Evolutionary conservation across 768 basidiomycete genomes (phyloP), one percentile per base, ranked within the genome.

Genomic region (Lactarius hatsudake): DNA sequence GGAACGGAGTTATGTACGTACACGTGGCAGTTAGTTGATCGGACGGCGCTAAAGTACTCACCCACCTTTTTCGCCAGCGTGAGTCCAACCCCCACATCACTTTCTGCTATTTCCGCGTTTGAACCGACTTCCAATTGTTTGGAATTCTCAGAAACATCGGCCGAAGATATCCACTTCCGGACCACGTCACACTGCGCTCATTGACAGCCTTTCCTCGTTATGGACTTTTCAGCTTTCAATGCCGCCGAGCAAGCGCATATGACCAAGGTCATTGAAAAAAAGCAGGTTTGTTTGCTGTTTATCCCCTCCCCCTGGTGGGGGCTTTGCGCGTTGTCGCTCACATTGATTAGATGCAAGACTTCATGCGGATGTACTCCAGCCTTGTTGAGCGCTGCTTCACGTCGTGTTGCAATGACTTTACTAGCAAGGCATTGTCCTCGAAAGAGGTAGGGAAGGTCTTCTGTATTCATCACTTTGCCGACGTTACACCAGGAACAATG

Each of bases 321-420:
- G 38, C 28, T 45, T 61, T 53, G 63, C 32, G 68, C 13, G 15
- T 26, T 53, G 51, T 26, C 51, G 51, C 69, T 53, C 55, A 48
- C 38, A 51, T 26, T 63, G 51, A 66, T 28, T 75, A 98, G 96
- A 96, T 99, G 95, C 93, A 96, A 83, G 96, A 98, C 81, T 98
- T 99, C 74, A 82, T 99, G 82, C 85, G 84, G 74, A 89, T 98
- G 79, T 98, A 99, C 79, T 91, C 94, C 28, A 90, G 88, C 75
- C 85, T 99, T 64, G 94, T 96, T 38, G 96, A 98, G 76, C 88
- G 93, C 72, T 99, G 96, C 78, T 99, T 99, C 84, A 94, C 83
- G 73, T 83, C 92, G 17, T 99, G 96, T 76, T 90, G 90, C 74
- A 96, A 96, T 76, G 96, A 99, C 76, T 98, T 99, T 74, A 98